Percentiles rank a stretch among this genome's conserved stretches.
Evolutionary conservation across 75 land plant genomes (phyloP).

Genomic region (Cunninghamia lanceolata): DNA sequence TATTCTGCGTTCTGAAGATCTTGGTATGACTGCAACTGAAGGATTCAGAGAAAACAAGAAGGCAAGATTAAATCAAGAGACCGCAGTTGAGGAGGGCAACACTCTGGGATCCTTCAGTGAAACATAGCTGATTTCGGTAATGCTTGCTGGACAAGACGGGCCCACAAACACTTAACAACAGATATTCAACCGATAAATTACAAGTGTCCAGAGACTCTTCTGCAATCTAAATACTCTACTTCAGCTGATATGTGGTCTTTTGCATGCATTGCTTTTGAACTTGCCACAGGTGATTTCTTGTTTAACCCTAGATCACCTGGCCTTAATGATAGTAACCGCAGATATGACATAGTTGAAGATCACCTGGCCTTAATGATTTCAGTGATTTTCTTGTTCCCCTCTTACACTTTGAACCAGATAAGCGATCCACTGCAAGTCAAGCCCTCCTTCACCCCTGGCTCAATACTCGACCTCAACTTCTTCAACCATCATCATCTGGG

Average conservation of each 20-base stretch:
- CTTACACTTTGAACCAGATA: constrained; percentile 74
- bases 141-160: constrained; percentile 41
- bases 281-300: constrained; percentile 82
- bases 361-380: constrained; percentile 75
- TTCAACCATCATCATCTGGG: constrained; percentile 6
- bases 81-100: constrained; percentile 67
- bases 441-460: constrained; percentile 80
- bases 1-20: constrained; percentile 45
- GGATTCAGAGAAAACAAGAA: background rate
- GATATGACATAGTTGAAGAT: constrained; percentile 82
- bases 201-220: constrained; percentile 80
- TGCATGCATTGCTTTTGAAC: constrained; percentile 92
- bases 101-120: constrained; percentile 31
- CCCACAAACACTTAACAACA: constrained; percentile 72
- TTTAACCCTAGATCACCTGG: constrained; percentile 92
- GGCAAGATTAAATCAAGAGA: constrained; percentile 9
- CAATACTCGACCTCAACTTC: constrained; percentile 26
- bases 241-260: constrained; percentile 93
- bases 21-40: background rate
- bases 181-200: constrained; percentile 90
- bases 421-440: constrained; percentile 66
- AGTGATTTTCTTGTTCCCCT: constrained; percentile 70
- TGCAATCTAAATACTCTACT: constrained; percentile 81
- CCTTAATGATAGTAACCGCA: constrained; percentile 87
- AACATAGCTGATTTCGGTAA: constrained; percentile 87